These are phyloP conservation scores for Medicago ruthenica DNA, from an alignment of 306 rosid species.

Conservation along the genomic window DNA sequence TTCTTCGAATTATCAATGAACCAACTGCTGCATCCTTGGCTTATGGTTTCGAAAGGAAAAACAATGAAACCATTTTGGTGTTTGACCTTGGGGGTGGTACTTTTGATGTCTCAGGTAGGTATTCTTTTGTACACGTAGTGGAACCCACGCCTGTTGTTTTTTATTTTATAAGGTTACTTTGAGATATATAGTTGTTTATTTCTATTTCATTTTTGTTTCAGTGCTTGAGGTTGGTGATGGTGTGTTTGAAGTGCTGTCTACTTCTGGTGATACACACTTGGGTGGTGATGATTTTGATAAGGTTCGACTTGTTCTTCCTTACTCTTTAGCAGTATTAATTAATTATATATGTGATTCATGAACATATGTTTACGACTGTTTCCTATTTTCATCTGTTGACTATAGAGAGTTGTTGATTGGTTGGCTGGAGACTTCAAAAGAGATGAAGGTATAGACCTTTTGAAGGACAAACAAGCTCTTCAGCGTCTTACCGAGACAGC, in stretches of 20 bases:
- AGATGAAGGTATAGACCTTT: slow-evolving; percentile 87
- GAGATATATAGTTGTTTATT: not conserved
- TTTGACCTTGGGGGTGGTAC: slow-evolving; percentile 99
- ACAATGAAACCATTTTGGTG: slow-evolving; percentile 90
- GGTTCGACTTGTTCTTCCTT: slow-evolving; percentile 47
- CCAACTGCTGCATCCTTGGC: slow-evolving; percentile 98
- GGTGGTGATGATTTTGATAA: slow-evolving; percentile 99
- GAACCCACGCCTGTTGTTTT: not conserved
- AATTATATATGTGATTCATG: not conserved
- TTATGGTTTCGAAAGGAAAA: slow-evolving; percentile 94
- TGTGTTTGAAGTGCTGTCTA: slow-evolving; percentile 94
- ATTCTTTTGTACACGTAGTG: no score
- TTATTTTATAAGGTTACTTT: not conserved
- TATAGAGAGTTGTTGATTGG: slow-evolving; percentile 95
- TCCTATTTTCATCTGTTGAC: not conserved
- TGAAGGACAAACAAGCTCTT: slow-evolving; percentile 98
- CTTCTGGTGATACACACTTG: slow-evolving; percentile 97
- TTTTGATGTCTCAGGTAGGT: slow-evolving; percentile 91
- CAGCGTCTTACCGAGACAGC: slow-evolving; percentile 97
- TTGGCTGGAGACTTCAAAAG: slow-evolving; percentile 74
- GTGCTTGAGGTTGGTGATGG: slow-evolving; percentile 99
- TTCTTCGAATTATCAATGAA: slow-evolving; percentile 91
- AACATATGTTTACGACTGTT: slow-evolving; percentile 11
- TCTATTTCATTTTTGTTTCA: slow-evolving; percentile 27
- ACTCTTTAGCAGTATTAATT: not conserved